Evolutionary conservation across 1,284 basidiomycete species (phyloP).

Genomic region (Apiotrichum akiyoshidainum): DNA sequence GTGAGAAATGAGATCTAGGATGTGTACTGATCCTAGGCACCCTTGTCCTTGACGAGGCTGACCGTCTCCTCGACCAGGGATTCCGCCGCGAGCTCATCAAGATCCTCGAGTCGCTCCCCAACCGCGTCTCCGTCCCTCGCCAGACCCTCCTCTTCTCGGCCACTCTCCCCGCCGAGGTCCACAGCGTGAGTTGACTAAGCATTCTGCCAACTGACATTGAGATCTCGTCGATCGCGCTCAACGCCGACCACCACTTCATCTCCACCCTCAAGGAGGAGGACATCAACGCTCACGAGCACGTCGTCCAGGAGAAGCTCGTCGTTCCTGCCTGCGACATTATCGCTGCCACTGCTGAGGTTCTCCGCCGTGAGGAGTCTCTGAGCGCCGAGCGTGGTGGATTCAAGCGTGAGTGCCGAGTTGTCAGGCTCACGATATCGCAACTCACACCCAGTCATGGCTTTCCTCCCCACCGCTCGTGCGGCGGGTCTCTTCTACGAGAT

Average conservation of each 20-base stretch:
- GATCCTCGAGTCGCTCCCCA: slow-evolving; percentile 46
- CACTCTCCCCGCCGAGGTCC: slow-evolving; percentile 52
- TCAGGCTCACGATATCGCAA: not conserved
- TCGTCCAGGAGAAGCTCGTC: slow-evolving; percentile 58
- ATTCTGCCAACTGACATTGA: slow-evolving; percentile 24
- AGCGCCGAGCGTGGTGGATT: slow-evolving; percentile 29
- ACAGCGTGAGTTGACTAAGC: slow-evolving; percentile 29
- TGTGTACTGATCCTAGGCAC: slow-evolving; percentile 29
- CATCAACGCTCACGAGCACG: slow-evolving; percentile 64
- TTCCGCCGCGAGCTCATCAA: slow-evolving; percentile 42
- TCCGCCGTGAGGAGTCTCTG: slow-evolving; percentile 43
- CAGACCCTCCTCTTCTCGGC: slow-evolving; percentile 56
- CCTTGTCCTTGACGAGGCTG: slow-evolving; percentile 55
- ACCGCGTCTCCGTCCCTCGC: slow-evolving; percentile 33
- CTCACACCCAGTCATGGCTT: slow-evolving; percentile 55
- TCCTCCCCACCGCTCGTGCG: slow-evolving; percentile 67
- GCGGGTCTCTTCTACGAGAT: slow-evolving; percentile 59
- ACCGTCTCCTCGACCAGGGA: slow-evolving; percentile 51
- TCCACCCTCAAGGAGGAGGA: slow-evolving; percentile 63
- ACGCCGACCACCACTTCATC: slow-evolving; percentile 59
- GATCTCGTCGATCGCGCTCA: slow-evolving; percentile 55
- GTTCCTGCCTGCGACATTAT: slow-evolving; percentile 54
- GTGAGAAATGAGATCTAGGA: slow-evolving; percentile 12
- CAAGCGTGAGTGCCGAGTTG: slow-evolving; percentile 34
- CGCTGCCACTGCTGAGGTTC: slow-evolving; percentile 51